A percentile compares a stretch with the other conserved stretches of the same genome.
Conservation (phyloP, 1,284 basidiomycete genomes). For the Malassezia furfur region DNA sequence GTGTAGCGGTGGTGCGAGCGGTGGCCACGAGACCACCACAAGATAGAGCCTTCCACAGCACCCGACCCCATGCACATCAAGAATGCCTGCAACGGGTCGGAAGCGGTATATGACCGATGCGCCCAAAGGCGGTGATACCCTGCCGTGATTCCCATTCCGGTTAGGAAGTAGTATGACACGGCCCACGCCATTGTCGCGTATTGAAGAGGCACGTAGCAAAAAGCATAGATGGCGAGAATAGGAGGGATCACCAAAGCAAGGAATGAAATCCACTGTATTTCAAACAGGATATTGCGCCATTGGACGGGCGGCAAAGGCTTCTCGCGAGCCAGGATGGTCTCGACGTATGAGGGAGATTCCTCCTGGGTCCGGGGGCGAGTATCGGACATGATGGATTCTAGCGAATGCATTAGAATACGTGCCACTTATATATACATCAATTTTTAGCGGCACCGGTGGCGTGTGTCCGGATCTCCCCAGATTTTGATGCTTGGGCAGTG, state of each 20-base stretch:
- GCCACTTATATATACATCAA: too few relatives aligned
- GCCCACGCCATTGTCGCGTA: slow-evolving; percentile 30
- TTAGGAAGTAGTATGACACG: slow-evolving; percentile 41
- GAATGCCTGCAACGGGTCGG: slow-evolving; percentile 33
- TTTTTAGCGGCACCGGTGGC: too few relatives aligned
- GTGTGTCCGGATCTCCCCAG: too few relatives aligned
- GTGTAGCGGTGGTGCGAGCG: slow-evolving; percentile 48
- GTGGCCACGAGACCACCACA: slow-evolving; percentile 48
- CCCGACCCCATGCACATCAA: slow-evolving; percentile 45
- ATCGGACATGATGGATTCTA: too few relatives aligned
- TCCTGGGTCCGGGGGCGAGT: neutral
- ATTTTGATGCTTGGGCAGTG: too few relatives aligned
- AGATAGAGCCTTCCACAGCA: slow-evolving; percentile 44
- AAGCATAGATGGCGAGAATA: slow-evolving; percentile 35
- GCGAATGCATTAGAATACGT: too few relatives aligned
- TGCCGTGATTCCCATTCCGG: slow-evolving; percentile 44
- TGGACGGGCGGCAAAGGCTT: slow-evolving; percentile 38
- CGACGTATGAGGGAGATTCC: slow-evolving; percentile 3
- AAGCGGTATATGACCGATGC: slow-evolving; percentile 43
- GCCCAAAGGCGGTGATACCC: slow-evolving; percentile 47
- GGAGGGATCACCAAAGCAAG: slow-evolving; percentile 37
- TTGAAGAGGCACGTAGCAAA: slow-evolving; percentile 33
- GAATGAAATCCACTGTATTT: slow-evolving; percentile 47
- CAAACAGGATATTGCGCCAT: slow-evolving; percentile 38
- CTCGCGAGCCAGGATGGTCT: slow-evolving; percentile 23